Base-by-base conservation (phyloP, 306 rosid species). In the Erythrophleum fordii region DNA sequence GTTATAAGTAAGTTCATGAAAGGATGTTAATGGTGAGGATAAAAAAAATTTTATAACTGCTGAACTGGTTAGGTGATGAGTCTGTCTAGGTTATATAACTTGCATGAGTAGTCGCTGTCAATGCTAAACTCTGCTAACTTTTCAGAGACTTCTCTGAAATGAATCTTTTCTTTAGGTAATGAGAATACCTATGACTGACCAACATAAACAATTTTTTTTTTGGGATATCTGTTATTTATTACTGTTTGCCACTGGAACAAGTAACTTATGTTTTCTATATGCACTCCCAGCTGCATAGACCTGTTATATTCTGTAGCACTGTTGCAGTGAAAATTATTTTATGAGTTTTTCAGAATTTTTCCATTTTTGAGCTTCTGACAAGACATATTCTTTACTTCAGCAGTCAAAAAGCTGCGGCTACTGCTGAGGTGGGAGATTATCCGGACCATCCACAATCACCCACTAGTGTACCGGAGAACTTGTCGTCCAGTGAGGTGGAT, bases 361-460 rank as follows among this genome's bases (percentile, higher is more conserved):
- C 39, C 25, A 4, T 77, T 72, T n/a, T 23, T 75, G 20, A 77
- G 55, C 9, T 58, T 75, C 77, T 85, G 35, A 61, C 53, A 28
- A 58, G 68, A 56, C 13, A 44, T 66, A 0, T 77, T 31, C 64
- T 75, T 81, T 61, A 25, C 64, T 68, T 52, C 89, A 82, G 90
- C 90, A 89, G 89, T 86, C 90, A 88, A 79, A 90, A 86, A 82
- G 89, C 74, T 18, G 49, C 66, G 23, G 85, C 48, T 83, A 87
- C 88, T 73, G 82, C 89, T 13, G 90, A 90, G 72, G 93, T 69
- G 56, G 92, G 84, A 62, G 90, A 91, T 82, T 91, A 86, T 88
- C 86, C 91, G 75, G 97, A 93, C 17, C 85, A 78, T 81, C 83
- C 86, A 5, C 89, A 83, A 81, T 87, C 98, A 74, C 96, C 98